Base-by-base conservation (phyloP, 805 yeast genomes). In the Yarrowia sp. region DNA sequence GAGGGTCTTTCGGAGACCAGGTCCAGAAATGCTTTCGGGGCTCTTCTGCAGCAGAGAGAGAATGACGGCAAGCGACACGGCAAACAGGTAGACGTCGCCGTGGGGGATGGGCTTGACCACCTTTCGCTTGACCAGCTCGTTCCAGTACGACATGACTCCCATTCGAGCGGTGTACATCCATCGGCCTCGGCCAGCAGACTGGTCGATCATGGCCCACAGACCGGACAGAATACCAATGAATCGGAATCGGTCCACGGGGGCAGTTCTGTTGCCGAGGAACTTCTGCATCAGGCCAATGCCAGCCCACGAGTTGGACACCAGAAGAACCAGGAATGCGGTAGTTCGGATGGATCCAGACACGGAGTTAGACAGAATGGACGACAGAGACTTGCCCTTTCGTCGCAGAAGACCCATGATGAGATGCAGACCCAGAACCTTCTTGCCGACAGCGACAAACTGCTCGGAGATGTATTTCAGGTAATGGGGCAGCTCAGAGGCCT, bases 211-310 rank as follows among this genome's bases (percentile, higher is more conserved):
- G 1, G 79, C 77, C 79, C 79, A 77, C 51, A 77, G 70, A 3
- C 81, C 81, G n/a, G 78, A 74, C 45, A 75, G 64, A 66, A 76
- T 73, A n/a, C 80, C 81, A 65, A 78, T 75, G 41, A 77, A 45
- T 31, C 76, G 68, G 71, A 74, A 74, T n/a, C 81, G 75, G 15
- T 67, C 65, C 15, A 67, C 67, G 63, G 79, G 74, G 57, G 70
- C 57, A 41, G 74, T 64, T 36, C 66, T 68, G 65, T 70, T 69
- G 28, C 76, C 74, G 18, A 78, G 68, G 62, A 77, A 13, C 62
- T 66, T 64, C 66, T 77, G 78, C 33, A 73, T 67, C 18, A 73
- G 66, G 36, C 76, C 78, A 15, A 78, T 71, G 11, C 81, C 81
- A 9, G 75, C 72, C 78, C 80, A 75, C 1, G 77, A 74, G 7